Evolutionary conservation across 1,284 basidiomycete genomes (phyloP), one percentile per base, ranked within the genome.

Genomic region (Apiotrichum montevideense): DNA sequence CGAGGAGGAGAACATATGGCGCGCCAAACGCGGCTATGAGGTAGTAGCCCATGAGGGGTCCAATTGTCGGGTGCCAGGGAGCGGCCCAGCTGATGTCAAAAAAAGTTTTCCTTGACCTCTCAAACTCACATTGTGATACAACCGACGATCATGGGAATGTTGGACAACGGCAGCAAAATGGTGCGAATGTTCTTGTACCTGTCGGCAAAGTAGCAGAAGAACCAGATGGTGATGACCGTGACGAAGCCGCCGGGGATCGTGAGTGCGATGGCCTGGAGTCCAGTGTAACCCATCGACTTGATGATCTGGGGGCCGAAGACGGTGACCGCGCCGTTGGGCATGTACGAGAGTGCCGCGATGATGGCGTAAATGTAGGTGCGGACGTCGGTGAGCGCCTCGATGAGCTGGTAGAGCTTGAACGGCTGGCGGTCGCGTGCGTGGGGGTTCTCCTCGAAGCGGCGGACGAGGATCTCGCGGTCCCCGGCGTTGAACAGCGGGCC

Each of bases 271-370:
- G 77, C 73, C 40, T 76, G 70, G 1, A 80, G 66, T 2, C 73
- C 67, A 1, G 73, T 71, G 68, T 79, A 81, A 5, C 80, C 80
- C 48, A 80, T 78, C 2, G 66, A 64, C 46, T 65, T 64, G 67
- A 81, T 77, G 61, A 81, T 79, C 46, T 76, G 64, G 0, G 78
- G 74, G 6, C 79, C 79, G 57, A 81, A 81, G 0, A 77, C 79
- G 4, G 71, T 75, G 67, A 80, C 62, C 56, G 78, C 54, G 57
- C 71, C 63, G 69, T 79, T 69, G 59, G 66, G 72, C 48, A 73
- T 66, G 57, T 78, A 49, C 57, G 72, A 69, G 8, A 72, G 63
- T 10, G 69, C 66, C 9, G 68, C 74, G 67, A 79, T 74, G 37
- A 78, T 57, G 53, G 79, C 60, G 65, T 79, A 80, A 45, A 80